phyloP scores from a whole-genome alignment of 73 alveolate genomes.

The Paramecium caudatum region DNA sequence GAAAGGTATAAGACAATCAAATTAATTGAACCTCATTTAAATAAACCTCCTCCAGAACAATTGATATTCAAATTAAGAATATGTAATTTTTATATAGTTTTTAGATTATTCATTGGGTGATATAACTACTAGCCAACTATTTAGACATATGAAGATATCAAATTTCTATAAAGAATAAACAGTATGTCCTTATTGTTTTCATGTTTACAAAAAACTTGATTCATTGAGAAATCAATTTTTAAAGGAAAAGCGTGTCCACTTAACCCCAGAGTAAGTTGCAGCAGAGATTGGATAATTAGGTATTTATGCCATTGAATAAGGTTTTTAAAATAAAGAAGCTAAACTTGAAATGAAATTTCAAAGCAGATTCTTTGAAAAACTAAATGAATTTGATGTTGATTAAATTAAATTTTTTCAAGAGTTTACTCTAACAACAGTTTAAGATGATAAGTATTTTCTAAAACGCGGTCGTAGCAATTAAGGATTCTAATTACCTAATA shows the following conservation, averaged over 20 bases:
- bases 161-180: constrained; percentile 54
- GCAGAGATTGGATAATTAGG: constrained; percentile 36
- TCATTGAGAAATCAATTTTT: constrained; percentile 49
- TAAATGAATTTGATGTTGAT: constrained; percentile 63
- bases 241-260: neutral
- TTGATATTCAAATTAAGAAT: constrained; percentile 71
- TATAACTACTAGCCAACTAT: constrained; percentile 47
- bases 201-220: constrained; percentile 66
- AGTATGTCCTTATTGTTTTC: constrained; percentile 72
- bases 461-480: neutral
- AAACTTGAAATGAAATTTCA: neutral
- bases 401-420: constrained; percentile 54
- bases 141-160: constrained; percentile 65
- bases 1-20: constrained; percentile 73
- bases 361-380: constrained; percentile 18
- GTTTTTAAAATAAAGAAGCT: neutral
- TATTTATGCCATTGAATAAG: constrained; percentile 24
- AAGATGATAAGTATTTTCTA: constrained; percentile 50
- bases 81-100: constrained; percentile 28
- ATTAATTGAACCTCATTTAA: constrained; percentile 16
- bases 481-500: constrained; percentile 59
- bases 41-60: constrained; percentile 64
- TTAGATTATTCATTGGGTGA: constrained; percentile 70
- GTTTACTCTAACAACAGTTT: neutral
- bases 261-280: constrained; percentile 25